Base-by-base conservation (phyloP, 495 filamentous ascomycete species). In the Astrocystis sublimbata region DNA sequence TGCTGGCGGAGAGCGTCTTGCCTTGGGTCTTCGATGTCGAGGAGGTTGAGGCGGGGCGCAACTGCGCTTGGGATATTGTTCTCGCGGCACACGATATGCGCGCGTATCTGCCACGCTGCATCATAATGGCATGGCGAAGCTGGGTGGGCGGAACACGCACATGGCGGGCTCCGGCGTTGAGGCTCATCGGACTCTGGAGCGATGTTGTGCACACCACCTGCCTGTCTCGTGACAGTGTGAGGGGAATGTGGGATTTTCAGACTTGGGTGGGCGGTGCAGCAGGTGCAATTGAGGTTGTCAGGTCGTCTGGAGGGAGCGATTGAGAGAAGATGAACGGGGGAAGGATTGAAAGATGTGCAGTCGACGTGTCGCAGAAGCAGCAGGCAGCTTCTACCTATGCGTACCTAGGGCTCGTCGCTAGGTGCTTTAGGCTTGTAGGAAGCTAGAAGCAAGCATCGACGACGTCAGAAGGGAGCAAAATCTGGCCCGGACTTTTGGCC, bases 91-190 rank as follows among this genome's bases (percentile, higher is more conserved):
- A 21, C 30, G 17, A 17, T 26, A 45, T 45, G 24, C 23, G 26
- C 10, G 60, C 6, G 36, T 38, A 42, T 19, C 17, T 26, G 10
- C n/a, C 1, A 5, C 19, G 26, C 9, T 17, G 41, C 6, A 58
- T 24, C 55, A 6, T 13, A 13, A 5, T 50, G 24, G 9, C 23
- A 31, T 52, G 26, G 43, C 13, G 23, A 52, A 62, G 8, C 13
- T n/a, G 58, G 5, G 41, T 35, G 13, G 41, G 26, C 43, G 41
- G 61, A 17, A 52, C 30, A 26, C 53, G 61, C 61, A 52, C 51
- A 23, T 58, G 43, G 61, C 61, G 61, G 45, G 46, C 52, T 63
- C 61, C 36, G 13, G 61, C 17, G 53, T 31, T 58, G 4, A 58
- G 45, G 61, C 61, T 49, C 61, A 63, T 63, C 6, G n/a, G 45